Evolutionary conservation across 768 basidiomycete species (phyloP), one percentile per base, ranked within the genome.

Genomic region (Dendrothele bispora): DNA sequence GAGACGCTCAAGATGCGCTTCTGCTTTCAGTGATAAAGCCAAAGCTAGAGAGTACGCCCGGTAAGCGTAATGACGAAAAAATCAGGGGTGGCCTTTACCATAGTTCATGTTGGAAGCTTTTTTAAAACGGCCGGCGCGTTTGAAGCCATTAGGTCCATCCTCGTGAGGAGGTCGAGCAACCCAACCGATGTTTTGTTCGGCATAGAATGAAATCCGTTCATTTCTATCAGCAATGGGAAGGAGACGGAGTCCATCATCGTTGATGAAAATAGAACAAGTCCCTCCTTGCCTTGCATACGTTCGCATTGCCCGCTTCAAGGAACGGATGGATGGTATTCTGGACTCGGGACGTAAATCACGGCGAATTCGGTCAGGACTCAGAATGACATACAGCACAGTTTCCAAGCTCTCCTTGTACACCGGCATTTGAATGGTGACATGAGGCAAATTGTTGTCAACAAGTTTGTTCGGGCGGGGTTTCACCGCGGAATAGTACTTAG

Each of bases 91-190:
- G 73, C 72, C 10, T 71, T 65, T 3, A 18, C 78, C 90, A 57
- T 86, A 92, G 61, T 94, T 95, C 85, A 94, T 84, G 67, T 95
- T 95, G 14, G 83, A 85, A 1, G 91, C 91, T 68, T 95, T 95
- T 74, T 95, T 95, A 76, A 95, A 95, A 20, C 91, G 78, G 22
- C 92, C 91, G 5, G 85, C 83, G 30, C 77, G 82, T 72, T 65
- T n/a, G n/a, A n/a, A n/a, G 2, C 83, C 86, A 46, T 76, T 77
- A 6, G 70, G 62, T 0, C 61, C 39, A 46, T 67, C 56, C 50
- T 78, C 77, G 55, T 88, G 88, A 36, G 72, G 71, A 0, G 88
- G 88, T n/a, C 88, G 77, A 3, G 89, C 86, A 50, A 88, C 84
- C 78, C 83, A 91, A 5, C 83, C 88, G 55, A 89, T 84, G 56